Conservation (phyloP, 148 eudicot genomes). For the Agrostemma githago region DNA sequence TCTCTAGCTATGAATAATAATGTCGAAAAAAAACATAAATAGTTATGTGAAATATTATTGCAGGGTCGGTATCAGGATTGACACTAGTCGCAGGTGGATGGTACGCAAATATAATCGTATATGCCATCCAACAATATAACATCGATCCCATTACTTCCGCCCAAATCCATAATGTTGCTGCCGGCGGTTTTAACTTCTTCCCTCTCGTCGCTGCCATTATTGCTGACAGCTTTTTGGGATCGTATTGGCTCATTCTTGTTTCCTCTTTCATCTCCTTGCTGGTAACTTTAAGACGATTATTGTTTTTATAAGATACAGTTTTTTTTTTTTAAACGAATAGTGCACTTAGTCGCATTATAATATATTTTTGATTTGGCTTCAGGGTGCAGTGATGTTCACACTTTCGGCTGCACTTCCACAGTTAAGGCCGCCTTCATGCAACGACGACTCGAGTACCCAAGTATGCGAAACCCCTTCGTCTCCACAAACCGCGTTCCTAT, state of each 20-base stretch:
- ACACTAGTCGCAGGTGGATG: conserved; percentile 42
- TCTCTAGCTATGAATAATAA: too few species aligned
- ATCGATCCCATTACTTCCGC: conserved; percentile 42
- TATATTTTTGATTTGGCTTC: not conserved
- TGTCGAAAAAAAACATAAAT: not conserved
- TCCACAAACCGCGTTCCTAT: conserved; percentile 30
- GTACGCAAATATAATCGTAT: conserved; percentile 41
- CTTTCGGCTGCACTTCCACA: conserved; percentile 31
- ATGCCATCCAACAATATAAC: conserved; percentile 41
- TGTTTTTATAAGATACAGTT: too few species aligned
- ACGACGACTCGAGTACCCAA: not conserved
- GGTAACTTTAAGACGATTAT: conserved; percentile 29
- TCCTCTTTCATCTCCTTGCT: conserved; percentile 38
- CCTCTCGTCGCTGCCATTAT: conserved; percentile 50
- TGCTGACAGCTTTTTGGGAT: conserved; percentile 46
- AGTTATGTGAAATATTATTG: not conserved
- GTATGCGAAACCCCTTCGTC: conserved; percentile 27
- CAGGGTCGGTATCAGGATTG: conserved; percentile 41
- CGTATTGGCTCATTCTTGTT: conserved; percentile 36
- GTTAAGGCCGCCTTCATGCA: conserved; percentile 34
- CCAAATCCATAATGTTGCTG: conserved; percentile 39
- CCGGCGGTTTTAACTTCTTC: conserved; percentile 38
- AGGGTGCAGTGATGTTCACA: conserved; percentile 37
- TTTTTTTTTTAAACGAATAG: too few species aligned
- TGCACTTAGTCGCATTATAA: too few species aligned